Conservation (phyloP, 192 early-diverging fungal genomes). For the Linnemannia schmuckeri region DNA sequence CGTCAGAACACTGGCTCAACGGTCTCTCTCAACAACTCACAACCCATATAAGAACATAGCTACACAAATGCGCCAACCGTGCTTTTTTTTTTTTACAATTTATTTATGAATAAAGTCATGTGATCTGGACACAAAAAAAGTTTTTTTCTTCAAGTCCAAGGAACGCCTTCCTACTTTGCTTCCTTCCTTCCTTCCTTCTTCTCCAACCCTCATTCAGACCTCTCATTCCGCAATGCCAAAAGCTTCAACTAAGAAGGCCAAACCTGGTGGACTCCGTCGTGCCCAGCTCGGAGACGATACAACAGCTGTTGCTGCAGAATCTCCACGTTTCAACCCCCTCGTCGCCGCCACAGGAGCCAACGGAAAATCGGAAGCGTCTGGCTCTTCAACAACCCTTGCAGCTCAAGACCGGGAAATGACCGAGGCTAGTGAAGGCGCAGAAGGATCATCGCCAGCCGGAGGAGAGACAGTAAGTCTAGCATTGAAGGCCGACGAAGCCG, state of each 20-base stretch:
- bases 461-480: slow-evolving; percentile 55
- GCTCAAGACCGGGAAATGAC: slow-evolving; percentile 28
- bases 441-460: background rate
- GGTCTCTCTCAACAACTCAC: background rate
- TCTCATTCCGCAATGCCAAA: slow-evolving; percentile 23
- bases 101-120: background rate
- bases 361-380: background rate
- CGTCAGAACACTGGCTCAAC: slow-evolving; percentile 25
- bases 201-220: background rate
- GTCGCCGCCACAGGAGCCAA: background rate
- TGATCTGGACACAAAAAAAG: slow-evolving; percentile 3
- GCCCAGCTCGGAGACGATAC: slow-evolving; percentile 40
- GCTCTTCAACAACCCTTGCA: background rate
- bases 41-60: background rate
- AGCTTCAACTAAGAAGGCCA: slow-evolving; percentile 58
- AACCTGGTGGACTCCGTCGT: slow-evolving; percentile 60
- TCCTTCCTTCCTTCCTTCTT: background rate
- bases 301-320: background rate
- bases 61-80: background rate
- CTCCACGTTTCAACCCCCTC: slow-evolving; percentile 32
- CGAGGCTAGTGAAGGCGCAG: slow-evolving; percentile 8
- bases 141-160: background rate
- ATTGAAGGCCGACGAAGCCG: slow-evolving; percentile 60
- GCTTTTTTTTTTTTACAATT: too few relatives aligned
- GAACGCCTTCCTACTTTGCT: background rate